Base-by-base conservation (phyloP, 495 filamentous ascomycete species). In the Xylaria grammica region DNA sequence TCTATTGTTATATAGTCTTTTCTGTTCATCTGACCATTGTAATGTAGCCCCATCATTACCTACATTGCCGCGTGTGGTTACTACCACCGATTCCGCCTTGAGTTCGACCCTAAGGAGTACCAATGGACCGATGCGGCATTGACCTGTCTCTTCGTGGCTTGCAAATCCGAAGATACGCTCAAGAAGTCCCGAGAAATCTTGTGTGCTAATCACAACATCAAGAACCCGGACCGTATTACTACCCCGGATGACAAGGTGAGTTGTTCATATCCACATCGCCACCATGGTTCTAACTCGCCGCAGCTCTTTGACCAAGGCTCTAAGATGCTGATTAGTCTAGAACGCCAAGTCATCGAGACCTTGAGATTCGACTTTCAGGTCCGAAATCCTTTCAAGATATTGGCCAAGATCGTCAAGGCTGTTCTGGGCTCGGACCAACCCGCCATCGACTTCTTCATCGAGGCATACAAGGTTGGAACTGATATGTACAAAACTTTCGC, bases 91-190 rank as follows among this genome's bases (percentile, higher is more conserved):
- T 97, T 97, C 72, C 89, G 93, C 22, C 82, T 97, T 36, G 80
- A 87, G 6, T 92, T 94, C 73, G 82, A 87, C 17, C 89, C 91
- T 65, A 85, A 72, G 58, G 90, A 92, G 62, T 93, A 94, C 75
- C 79, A 78, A 65, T 84, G 76, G 68, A 73, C 80, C 36, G 95
- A 98, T 74, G 93, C 92, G 4, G 91, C 93, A 3, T 86, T 93
- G 0, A 94, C 95, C 13, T 87, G 91, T 30, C 81, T 99, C 32
- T 94, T 98, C 69, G 89, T 90, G 19, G 93, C 93, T 38, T 97
- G 94, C 84, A 99, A 99, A 76, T 93, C 94, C 48, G 95, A 99
- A 72, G 95, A 99, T 73, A 98, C 95, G 1, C 82, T 98, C 50
- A 98, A 99, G 79, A 98, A 98, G 79, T 96, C 92, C 19, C 86